Evolutionary conservation across 2,329 filamentous ascomycete species (phyloP), one percentile per base, ranked within the genome.

Genomic region (Colletotrichum euphorbiae): DNA sequence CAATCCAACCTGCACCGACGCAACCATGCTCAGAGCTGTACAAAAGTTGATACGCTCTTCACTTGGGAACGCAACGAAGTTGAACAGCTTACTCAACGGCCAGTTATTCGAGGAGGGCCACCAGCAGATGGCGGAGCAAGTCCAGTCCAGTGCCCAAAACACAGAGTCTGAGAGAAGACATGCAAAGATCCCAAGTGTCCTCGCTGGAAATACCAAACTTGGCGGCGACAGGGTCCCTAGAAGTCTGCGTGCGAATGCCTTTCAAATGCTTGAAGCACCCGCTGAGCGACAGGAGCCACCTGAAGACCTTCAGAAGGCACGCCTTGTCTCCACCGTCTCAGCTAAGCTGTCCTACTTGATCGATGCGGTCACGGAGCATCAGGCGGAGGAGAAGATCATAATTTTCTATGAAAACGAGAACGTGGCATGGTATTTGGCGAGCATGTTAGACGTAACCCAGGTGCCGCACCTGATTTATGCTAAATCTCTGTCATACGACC

Each of bases 361-460:
- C 17, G 91, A 94, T 61, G 85, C 88, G 36, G 89, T 98, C 12
- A 78, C 90, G 5, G 82, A 86, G 59, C 84, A 94, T 69, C 88
- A 96, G 60, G 78, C 84, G 1, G 80, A 85, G 0, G 94, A 97
- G 74, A 97, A 98, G 78, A 96, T 97, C 3, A 88, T 98, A 59
- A 87, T 98, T 9, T 98, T 98, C 77, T 98, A 97, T 76, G 93
- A 97, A 69, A 91, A 92, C 36, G 91, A 96, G 69, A 95, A 97
- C 72, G 86, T 92, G 2, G 94, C 93, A 1, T 97, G 88, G 77
- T 97, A 97, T 79, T 87, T 98, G 43, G 92, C 93, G 0, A 90
- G 94, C 75, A 89, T 91, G 33, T 84, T 98, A 0, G 94, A 98
- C 72, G 84, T 95, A 36, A 80, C 90, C 9, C 84, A 87, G 73